Percentiles rank a stretch among this genome's conserved stretches.
Evolutionary conservation across 2,329 filamentous ascomycete genomes (phyloP).

Genomic region (Colletotrichum theobromicola): DNA sequence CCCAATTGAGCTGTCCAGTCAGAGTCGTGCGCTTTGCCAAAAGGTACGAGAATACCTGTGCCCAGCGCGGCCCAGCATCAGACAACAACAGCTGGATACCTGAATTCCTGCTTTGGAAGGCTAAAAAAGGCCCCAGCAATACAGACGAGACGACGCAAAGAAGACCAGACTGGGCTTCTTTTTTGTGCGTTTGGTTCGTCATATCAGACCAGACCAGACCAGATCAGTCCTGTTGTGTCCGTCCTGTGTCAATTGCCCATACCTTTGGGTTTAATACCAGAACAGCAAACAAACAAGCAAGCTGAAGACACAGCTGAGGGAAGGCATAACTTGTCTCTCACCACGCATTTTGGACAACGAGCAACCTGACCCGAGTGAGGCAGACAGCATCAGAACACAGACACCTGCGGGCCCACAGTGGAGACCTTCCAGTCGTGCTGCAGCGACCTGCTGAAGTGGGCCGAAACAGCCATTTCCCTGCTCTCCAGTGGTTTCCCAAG

Average conservation of each 20-base stretch:
- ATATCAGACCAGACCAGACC: not conserved
- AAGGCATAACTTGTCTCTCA: not conserved
- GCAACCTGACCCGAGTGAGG: not conserved
- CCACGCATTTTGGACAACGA: not conserved
- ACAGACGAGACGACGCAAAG: not conserved
- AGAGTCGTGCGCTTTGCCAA: not conserved
- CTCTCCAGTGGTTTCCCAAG: slow-evolving; percentile 9
- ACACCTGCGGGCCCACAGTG: not conserved
- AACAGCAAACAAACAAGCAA: not conserved
- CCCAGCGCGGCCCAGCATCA: not conserved
- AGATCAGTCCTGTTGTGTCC: not conserved
- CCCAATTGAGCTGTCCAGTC: not conserved
- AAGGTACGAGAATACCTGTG: slow-evolving; percentile 1
- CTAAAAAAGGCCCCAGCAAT: not conserved
- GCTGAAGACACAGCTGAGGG: not conserved
- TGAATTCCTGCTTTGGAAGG: not conserved
- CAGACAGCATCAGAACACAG: not conserved
- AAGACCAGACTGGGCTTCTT: not conserved
- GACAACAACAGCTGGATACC: not conserved
- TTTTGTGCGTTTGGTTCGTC: not conserved
- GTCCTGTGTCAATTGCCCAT: not conserved
- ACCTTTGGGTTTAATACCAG: not conserved
- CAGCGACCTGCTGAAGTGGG: slow-evolving; percentile 8
- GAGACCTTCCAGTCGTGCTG: not conserved
- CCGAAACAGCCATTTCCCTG: slow-evolving; percentile 14